Conservation (phyloP, 2,329 filamentous ascomycete species). For the Zalaria obscura region DNA sequence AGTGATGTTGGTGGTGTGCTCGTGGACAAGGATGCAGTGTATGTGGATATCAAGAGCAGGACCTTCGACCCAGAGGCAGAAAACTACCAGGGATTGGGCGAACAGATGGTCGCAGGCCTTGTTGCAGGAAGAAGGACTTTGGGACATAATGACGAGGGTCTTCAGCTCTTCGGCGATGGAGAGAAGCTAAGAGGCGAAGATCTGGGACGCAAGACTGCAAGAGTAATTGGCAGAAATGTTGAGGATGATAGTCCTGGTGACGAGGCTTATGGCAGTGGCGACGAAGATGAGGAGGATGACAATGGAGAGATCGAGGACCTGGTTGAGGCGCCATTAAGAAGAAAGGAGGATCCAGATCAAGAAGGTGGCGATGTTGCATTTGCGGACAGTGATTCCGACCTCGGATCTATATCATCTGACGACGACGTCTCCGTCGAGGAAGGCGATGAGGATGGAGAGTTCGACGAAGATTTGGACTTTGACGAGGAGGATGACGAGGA, state of each 20-base stretch:
- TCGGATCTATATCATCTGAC: slow-evolving; percentile 65
- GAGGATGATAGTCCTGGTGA: slow-evolving; percentile 38
- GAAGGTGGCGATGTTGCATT: slow-evolving; percentile 71
- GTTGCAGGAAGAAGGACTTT: slow-evolving; percentile 72
- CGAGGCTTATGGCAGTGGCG: slow-evolving; percentile 32
- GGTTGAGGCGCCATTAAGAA: slow-evolving; percentile 30
- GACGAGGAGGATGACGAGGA: slow-evolving; percentile 50
- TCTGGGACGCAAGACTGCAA: slow-evolving; percentile 38
- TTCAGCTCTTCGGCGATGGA: slow-evolving; percentile 75
- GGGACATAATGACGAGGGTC: slow-evolving; percentile 66
- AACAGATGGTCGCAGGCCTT: slow-evolving; percentile 83
- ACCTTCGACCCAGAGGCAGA: slow-evolving; percentile 57
- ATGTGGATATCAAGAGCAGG: slow-evolving; percentile 58
- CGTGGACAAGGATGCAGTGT: slow-evolving; percentile 94
- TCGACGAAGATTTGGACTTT: slow-evolving; percentile 49
- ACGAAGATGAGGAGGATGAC: slow-evolving; percentile 41
- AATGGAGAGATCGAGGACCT: slow-evolving; percentile 33
- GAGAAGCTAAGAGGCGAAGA: slow-evolving; percentile 45
- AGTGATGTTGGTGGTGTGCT: slow-evolving; percentile 91
- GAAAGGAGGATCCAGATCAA: slow-evolving; percentile 33
- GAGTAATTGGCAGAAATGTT: slow-evolving; percentile 33
- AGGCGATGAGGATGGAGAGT: slow-evolving; percentile 17
- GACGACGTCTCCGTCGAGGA: slow-evolving; percentile 29
- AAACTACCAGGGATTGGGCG: slow-evolving; percentile 74
- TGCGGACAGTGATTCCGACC: slow-evolving; percentile 91